Base-by-base conservation (phyloP, 2,329 filamentous ascomycete species). In the Botrytis squamosa region DNA sequence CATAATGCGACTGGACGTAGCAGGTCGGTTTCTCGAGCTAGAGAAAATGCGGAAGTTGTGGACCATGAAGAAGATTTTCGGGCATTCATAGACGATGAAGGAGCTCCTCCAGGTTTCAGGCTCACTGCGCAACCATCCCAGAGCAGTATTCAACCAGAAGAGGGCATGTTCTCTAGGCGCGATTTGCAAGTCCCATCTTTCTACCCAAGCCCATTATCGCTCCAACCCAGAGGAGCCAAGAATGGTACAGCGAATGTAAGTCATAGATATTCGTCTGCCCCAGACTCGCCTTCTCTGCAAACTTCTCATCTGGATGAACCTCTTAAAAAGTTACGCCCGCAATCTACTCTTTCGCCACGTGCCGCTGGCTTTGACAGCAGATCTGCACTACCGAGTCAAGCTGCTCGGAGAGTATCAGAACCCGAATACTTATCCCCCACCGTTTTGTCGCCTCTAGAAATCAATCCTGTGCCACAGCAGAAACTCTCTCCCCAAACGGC, bases 201-300 rank as follows among this genome's bases (percentile, higher is more conserved):
- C 22, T 55, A 38, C 49, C 60, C 66, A 1, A 63, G 33, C 14
- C 65, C 71, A 29, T 40, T 73, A 44, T 55, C 57, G 22, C 42
- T 44, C 22, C 33, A 44, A 7, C 49, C 76, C 1, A 75, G 75
- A 64, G 70, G 70, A 25, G 44, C 77, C 12, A 77, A 75, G 20
- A 65, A 55, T 74, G 73, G 62, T 65, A 66, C 77, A 20, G 73
- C 72, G 52, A 60, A 71, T 57, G 71, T 71, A 33, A 76, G 71
- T 25, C 72, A 72, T 36, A 75, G 69, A 49, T 59, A 72, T n/a
- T 68, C 67, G 22, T 60, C 49, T 36, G 52, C 36, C 33, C 38
- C 46, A 22, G 42, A 42, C 3, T 49, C 33, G 9, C 38, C 71
- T 60, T 64, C 46, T 44, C 29, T 60, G 8, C 38, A 52, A 60